Evolutionary conservation across 768 basidiomycete species (phyloP), one percentile per base, ranked within the genome.

Genomic region (Pleurotus cornucopiae): DNA sequence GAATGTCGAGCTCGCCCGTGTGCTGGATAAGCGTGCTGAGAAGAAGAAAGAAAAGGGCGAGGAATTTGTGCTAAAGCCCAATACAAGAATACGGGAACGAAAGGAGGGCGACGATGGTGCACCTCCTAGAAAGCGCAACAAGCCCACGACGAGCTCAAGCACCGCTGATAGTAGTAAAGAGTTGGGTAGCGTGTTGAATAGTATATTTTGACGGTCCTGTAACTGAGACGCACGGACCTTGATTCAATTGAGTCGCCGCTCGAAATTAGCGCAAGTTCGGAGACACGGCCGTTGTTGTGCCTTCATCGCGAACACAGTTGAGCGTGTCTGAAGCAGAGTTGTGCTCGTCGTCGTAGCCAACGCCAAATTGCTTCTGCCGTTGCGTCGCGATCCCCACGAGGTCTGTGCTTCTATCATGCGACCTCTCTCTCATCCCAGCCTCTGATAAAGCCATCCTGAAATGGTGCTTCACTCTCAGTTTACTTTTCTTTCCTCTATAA

Each of bases 331-430:
- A 67, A 66, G 66, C 62, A 74, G 63, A 64, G 73, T 73, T 75
- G 73, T 72, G 74, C 74, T 75, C 69, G 60, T 67, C 64, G 69
- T 63, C 61, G 64, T 60, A 67, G 71, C 70, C 76, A 73, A 73
- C 75, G 72, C 68, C 67, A 69, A 71, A 73, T 72, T 62, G 54
- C 45, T 57, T 48, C 52, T 48, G 30, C 14, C 44, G 40, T 65
- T 72, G 71, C 77, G 76, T 76, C 78, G 79, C 75, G 79, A 79
- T 80, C 76, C 76, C 39, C 79, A 84, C 87, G 88, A 92, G 89
- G 89, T 92, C 89, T 89, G 89, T 92, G 81, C 85, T 85, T 85
- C 84, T 52, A 82, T 85, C 83, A 90, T 91, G 89, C 88, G 84
- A 87, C 85, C 82, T 86, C 83, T 81, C 83, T 76, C 76, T 78